phyloP scores from a whole-genome alignment of 2,329 filamentous ascomycete genomes.

The Phoma herbarum region DNA sequence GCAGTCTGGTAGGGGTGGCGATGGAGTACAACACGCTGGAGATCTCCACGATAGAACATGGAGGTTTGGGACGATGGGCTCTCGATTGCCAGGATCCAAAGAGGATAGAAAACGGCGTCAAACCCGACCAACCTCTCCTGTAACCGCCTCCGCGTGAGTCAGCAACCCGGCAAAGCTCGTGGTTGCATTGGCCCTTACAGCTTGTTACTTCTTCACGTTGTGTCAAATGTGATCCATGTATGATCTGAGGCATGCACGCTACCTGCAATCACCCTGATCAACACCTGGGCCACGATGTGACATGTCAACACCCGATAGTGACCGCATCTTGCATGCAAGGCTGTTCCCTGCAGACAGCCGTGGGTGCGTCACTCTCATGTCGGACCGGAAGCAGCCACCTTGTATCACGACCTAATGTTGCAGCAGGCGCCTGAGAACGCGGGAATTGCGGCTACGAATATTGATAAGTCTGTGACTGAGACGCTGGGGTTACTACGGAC shows the following conservation, averaged over 20 bases:
- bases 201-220: not conserved
- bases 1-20: not conserved
- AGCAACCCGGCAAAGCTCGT: not conserved
- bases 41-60: not conserved
- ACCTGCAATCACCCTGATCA: conserved; percentile 5
- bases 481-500: conserved; percentile 4
- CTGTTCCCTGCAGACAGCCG: conserved; percentile 6
- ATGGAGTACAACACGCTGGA: not conserved
- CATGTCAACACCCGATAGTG: not conserved
- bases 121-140: not conserved
- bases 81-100: not conserved
- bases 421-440: not conserved
- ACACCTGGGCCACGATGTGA: not conserved
- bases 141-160: not conserved
- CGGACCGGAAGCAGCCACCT: conserved; percentile 2
- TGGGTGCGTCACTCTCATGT: conserved; percentile 3
- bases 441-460: conserved; percentile 5
- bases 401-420: conserved; percentile 9
- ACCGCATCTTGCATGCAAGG: conserved; percentile 4
- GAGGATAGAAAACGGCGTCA: not conserved
- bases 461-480: conserved; percentile 3
- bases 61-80: not conserved
- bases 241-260: not conserved
- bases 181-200: not conserved
- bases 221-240: not conserved